Conservation (phyloP, 202 grass and related monocot species). For the Setaria viridis region DNA sequence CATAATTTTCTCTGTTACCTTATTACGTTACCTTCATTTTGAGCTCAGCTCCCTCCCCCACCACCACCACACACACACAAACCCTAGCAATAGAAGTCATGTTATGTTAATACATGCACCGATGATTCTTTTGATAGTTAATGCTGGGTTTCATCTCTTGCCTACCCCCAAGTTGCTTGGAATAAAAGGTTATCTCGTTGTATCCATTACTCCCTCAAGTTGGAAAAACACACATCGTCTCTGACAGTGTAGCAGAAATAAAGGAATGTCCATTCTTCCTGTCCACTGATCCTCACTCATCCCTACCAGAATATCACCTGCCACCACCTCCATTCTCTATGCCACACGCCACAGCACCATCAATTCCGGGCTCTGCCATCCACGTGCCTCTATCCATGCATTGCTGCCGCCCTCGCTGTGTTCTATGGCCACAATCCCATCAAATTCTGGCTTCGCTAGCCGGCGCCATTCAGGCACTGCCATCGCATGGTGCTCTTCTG, state of each 20-base stretch:
- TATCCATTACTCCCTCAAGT: background rate
- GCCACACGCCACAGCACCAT: background rate
- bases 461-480: background rate
- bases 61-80: background rate
- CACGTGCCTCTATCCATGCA: background rate
- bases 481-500: background rate
- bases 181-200: background rate
- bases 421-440: background rate
- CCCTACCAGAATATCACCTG: background rate
- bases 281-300: background rate
- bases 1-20: background rate
- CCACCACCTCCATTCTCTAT: background rate
- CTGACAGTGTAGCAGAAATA: background rate
- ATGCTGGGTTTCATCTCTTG: background rate
- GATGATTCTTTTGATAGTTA: background rate
- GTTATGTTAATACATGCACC: background rate
- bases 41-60: background rate
- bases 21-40: constrained; percentile 20
- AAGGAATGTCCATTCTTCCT: background rate
- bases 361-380: background rate
- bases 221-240: background rate
- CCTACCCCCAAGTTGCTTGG: background rate
- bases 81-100: background rate
- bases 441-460: background rate
- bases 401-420: background rate